Percentiles rank a stretch among this genome's conserved stretches.
Evolutionary conservation across 345 rosid genomes (phyloP).

Genomic region (Eucalyptus sp.): DNA sequence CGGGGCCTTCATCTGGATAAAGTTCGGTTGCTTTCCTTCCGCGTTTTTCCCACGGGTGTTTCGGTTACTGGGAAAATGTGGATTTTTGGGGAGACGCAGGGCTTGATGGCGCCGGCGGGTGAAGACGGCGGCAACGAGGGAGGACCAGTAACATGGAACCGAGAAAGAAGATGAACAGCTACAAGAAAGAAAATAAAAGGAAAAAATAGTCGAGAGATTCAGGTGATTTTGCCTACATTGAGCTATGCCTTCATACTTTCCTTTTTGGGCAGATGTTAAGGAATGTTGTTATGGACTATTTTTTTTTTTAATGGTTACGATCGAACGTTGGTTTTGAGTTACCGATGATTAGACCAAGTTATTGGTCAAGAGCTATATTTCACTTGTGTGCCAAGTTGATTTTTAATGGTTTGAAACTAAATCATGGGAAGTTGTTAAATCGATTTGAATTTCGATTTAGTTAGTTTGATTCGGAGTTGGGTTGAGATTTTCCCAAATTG

Average conservation of each 20-base stretch:
- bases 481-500: not conserved
- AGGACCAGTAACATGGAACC: too few relatives aligned
- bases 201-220: too few relatives aligned
- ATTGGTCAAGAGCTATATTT: not conserved
- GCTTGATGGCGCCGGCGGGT: too few relatives aligned
- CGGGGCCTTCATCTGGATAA: not conserved
- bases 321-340: not conserved
- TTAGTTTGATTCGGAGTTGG: not conserved
- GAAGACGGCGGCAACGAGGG: too few relatives aligned
- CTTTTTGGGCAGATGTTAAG: too few relatives aligned
- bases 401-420: not conserved
- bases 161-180: too few relatives aligned
- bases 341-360: rapidly evolving
- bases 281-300: too few relatives aligned
- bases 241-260: too few relatives aligned
- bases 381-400: not conserved
- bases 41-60: not conserved
- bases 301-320: not conserved
- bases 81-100: too few relatives aligned
- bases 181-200: too few relatives aligned
- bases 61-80: not conserved
- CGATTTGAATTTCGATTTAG: not conserved
- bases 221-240: too few relatives aligned
- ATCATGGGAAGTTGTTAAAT: rapidly evolving
- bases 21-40: not conserved